Evolutionary conservation across 1,139 yeast species (phyloP).

Genomic region (Blastobotrys indianensis): DNA sequence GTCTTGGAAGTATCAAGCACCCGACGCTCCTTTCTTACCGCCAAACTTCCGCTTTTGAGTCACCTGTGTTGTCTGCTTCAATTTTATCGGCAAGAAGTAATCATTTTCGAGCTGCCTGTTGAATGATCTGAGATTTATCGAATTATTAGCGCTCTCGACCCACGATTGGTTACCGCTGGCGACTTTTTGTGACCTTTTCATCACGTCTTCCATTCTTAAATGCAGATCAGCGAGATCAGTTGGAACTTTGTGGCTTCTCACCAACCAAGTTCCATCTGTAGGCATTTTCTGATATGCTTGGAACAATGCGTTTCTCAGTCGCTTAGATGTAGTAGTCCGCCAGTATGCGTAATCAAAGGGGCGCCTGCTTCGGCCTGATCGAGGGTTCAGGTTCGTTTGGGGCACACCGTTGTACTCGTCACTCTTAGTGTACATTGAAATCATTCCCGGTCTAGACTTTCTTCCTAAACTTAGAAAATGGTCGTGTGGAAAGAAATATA

Average conservation of each 20-base stretch:
- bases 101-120: neutral
- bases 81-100: neutral
- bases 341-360: slow-evolving; percentile 40
- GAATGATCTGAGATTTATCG: slow-evolving; percentile 18
- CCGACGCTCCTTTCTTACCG: slow-evolving; percentile 18
- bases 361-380: slow-evolving; percentile 26
- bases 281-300: slow-evolving; percentile 25
- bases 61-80: neutral
- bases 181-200: slow-evolving; percentile 32
- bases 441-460: slow-evolving; percentile 47
- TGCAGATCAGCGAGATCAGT: slow-evolving; percentile 21
- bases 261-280: slow-evolving; percentile 45
- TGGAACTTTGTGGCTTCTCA: slow-evolving; percentile 40
- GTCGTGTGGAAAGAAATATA: slow-evolving; percentile 41
- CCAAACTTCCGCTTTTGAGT: neutral
- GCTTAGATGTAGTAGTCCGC: slow-evolving; percentile 39
- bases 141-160: slow-evolving; percentile 30
- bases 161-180: slow-evolving; percentile 29
- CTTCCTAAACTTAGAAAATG: slow-evolving; percentile 43
- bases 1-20: slow-evolving; percentile 71
- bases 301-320: slow-evolving; percentile 35
- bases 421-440: slow-evolving; percentile 22
- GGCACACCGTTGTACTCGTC: slow-evolving; percentile 27
- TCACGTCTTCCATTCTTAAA: slow-evolving; percentile 33
- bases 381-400: slow-evolving; percentile 9